Base-by-base conservation (phyloP, 1,284 basidiomycete species). In the Meira miltonrushii region DNA sequence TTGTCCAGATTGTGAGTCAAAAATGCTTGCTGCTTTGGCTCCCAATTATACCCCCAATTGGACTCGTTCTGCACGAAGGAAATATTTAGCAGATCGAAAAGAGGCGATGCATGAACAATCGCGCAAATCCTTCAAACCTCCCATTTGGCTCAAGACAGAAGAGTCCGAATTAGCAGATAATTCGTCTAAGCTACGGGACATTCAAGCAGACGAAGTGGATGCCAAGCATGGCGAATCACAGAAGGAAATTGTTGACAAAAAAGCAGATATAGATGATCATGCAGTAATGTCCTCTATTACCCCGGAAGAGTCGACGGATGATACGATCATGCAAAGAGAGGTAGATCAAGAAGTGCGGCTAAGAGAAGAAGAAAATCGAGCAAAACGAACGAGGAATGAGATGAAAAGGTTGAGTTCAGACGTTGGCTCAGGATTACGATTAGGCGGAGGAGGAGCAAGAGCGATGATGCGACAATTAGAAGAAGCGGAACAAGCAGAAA, bases 11-110 rank as follows among this genome's bases (percentile, higher is more conserved):
- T 53, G 50, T 25, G 50, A 53, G 50, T 5, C 23, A 25, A 13
- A 33, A 12, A 53, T 53, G 50, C 12, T 53, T 17, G 39, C 37
- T n/a, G 15, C 38, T 41, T 33, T 53, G 13, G 17, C 50, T n/a
- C 37, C 28, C 23, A 33, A n/a, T 23, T 53, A 53, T 23, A 21
- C 39, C 6, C 19, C 50, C 11, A 17, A 17, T 37, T 53, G 50
- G 50, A 53, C 50, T 4, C 17, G 50, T n/a, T 28, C 50, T 19
- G 50, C 50, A 41, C 2, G 50, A 33, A 53, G 37, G 50, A 53
- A 53, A 13, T 53, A 53, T 39, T 25, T 53, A n/a, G 50, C 50
- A 53, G 50, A 53, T 41, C 50, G 50, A 28, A 39, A 53, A 53
- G 13, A 38, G 15, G 50, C 23, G n/a, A 19, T 33, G 50, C 3